Conservation (phyloP, 2,329 filamentous ascomycete species). For the Fusarium pseudonygamai region DNA sequence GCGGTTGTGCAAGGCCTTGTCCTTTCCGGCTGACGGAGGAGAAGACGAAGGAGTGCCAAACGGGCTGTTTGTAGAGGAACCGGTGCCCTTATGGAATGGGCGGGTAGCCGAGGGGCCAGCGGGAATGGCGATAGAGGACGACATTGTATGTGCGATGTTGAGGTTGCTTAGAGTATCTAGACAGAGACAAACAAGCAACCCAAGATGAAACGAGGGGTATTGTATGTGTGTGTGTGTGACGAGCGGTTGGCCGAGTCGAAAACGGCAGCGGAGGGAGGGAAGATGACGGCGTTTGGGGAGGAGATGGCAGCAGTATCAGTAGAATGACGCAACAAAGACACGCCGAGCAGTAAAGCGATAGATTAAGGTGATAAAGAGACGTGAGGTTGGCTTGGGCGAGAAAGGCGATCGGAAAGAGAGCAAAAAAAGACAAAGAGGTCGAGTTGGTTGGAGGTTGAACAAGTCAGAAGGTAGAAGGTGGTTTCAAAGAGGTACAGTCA, state of each 20-base stretch:
- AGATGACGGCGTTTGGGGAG: constrained; percentile 8
- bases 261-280: constrained; percentile 4
- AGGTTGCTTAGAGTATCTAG: constrained; percentile 9
- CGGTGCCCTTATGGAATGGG: constrained; percentile 56
- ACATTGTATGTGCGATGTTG: constrained; percentile 55
- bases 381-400: background rate
- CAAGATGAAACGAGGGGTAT: constrained; percentile 34
- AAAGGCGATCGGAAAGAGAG: background rate
- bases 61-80: constrained; percentile 56
- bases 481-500: constrained; percentile 37
- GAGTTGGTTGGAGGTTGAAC: constrained; percentile 25
- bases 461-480: constrained; percentile 22
- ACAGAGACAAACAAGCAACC: constrained; percentile 12
- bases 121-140: constrained; percentile 77
- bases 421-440: constrained; percentile 3
- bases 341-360: constrained; percentile 7
- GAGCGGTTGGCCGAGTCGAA: constrained; percentile 18
- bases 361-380: background rate
- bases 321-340: constrained; percentile 39
- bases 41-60: constrained; percentile 60
- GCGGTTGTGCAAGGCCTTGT: constrained; percentile 61
- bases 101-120: constrained; percentile 50
- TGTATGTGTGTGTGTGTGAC: constrained; percentile 25
- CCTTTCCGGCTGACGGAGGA: constrained; percentile 61
- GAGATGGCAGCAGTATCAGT: background rate